Base-by-base conservation (phyloP, 305 asterid genomes). In the Rubia peregrina region DNA sequence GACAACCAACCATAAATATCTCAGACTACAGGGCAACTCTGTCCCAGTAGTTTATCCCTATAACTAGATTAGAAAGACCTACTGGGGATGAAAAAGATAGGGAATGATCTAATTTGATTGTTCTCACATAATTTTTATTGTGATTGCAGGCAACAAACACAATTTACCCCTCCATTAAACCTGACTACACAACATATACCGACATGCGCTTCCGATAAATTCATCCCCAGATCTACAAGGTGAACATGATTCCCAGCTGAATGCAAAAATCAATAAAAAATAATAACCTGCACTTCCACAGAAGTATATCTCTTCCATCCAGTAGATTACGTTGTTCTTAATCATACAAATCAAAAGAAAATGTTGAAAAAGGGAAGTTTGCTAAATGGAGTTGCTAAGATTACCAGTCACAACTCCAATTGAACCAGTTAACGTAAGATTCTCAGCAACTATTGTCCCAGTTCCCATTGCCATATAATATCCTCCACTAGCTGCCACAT, bases 401-500 rank as follows among this genome's bases (percentile, higher is more conserved):
- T 74, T 75, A 89, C 98, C 96, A 71, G 96, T 88, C 77, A 91
- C 96, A 75, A 91, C 96, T 78, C 98, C 98, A 74, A 91, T 91
- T 59, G 98, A 91, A 78, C 96, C 98, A 40, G 98, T 91, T 77
- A 89, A 65, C 6, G 98, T 89, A 48, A 91, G 96, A 74, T 85
- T 83, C 82, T 91, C 98, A 19, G 98, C 91, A 73, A 91, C 98
- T 77, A 91, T 86, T 78, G 86, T 73, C 72, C 80, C 78, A 12
- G 96, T 83, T 68, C 89, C 98, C 98, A 91, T 91, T 71, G 98
- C 93, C 96, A 91, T 89, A 79, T 91, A 91, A 74, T 88, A 91
- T 77, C 98, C 98, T 80, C 98, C 98, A 84, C 98, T 91, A 65
- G 98, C 98, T 76, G 98, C 98, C 81, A 91, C 98, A 83, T 91